These are phyloP conservation scores for Amesomyces nigricolor DNA, from an alignment of 2,329 filamentous ascomycete species.

Conservation along the genomic window DNA sequence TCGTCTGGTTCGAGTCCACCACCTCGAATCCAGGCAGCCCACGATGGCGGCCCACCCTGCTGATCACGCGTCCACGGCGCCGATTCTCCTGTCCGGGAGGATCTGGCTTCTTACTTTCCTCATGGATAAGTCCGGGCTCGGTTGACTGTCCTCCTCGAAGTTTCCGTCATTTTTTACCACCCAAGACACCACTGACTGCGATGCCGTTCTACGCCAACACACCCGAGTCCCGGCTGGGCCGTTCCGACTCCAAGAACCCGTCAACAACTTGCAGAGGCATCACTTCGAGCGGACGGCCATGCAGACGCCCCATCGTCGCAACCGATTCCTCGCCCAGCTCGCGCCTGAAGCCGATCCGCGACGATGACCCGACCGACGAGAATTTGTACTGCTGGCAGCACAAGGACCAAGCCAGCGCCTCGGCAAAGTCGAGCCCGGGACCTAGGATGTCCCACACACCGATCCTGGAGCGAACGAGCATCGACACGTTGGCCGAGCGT, in stretches of 20 bases:
- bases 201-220: slow-evolving; percentile 68
- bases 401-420: slow-evolving; percentile 68
- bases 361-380: slow-evolving; percentile 50
- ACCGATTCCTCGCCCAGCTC: slow-evolving; percentile 29
- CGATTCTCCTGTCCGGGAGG: slow-evolving; percentile 2
- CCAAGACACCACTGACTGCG: neutral
- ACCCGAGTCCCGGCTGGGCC: slow-evolving; percentile 71
- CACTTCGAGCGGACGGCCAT: slow-evolving; percentile 75
- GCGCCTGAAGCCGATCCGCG: slow-evolving; percentile 31
- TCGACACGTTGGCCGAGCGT: slow-evolving; percentile 80
- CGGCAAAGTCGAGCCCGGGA: slow-evolving; percentile 42
- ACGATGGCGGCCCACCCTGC: slow-evolving; percentile 16
- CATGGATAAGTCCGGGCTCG: neutral
- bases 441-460: slow-evolving; percentile 41
- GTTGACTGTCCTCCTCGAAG: neutral
- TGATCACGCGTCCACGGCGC: slow-evolving; percentile 1
- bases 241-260: slow-evolving; percentile 80
- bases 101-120: neutral
- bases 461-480: slow-evolving; percentile 63
- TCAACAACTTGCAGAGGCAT: slow-evolving; percentile 82
- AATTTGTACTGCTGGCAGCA: slow-evolving; percentile 92
- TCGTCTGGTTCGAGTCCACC: slow-evolving; percentile 6
- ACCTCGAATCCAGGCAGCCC: slow-evolving; percentile 7
- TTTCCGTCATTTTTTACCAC: neutral
- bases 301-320: slow-evolving; percentile 62